A percentile compares a stretch with the other conserved stretches of the same genome.
phyloP scores from a whole-genome alignment of 495 filamentous ascomycete species.

The Penicillium dipodomyicola region DNA sequence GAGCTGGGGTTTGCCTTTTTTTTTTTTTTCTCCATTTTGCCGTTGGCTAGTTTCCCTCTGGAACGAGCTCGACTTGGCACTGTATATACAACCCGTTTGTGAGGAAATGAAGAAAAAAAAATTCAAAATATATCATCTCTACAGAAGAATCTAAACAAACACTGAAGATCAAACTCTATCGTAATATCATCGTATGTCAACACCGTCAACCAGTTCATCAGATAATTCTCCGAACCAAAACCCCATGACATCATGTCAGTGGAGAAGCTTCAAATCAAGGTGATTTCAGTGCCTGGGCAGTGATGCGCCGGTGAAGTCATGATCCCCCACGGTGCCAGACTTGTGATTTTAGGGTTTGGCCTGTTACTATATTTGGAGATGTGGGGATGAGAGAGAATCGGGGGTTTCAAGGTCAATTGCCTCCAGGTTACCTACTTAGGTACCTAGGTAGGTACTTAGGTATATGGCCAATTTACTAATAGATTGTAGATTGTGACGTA shows the following conservation, averaged over 20 bases:
- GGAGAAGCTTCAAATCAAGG: neutral
- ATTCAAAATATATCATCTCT: constrained; percentile 10
- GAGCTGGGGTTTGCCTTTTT: constrained; percentile 16
- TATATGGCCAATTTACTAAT: neutral
- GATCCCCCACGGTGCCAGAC: neutral
- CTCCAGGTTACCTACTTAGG: neutral
- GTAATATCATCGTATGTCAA: neutral
- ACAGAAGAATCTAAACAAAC: neutral
- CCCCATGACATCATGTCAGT: constrained; percentile 9
- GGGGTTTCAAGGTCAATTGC: neutral
- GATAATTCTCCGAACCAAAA: neutral
- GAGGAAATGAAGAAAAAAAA: constrained; percentile 19
- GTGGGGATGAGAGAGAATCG: neutral
- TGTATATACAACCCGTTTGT: constrained; percentile 21
- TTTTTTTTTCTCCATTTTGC: constrained; percentile 9
- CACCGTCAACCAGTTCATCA: neutral
- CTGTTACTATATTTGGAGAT: neutral
- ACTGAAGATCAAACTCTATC: neutral
- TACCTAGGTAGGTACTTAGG: too few species aligned
- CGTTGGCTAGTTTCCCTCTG: neutral
- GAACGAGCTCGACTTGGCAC: neutral
- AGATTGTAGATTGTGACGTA: neutral
- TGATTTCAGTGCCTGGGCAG: neutral
- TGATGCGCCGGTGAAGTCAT: neutral
- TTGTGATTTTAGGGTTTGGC: neutral